Percentiles rank a stretch among this genome's conserved stretches.
Conservation (phyloP, 2,329 filamentous ascomycete species). For the Colletotrichum sp. region DNA sequence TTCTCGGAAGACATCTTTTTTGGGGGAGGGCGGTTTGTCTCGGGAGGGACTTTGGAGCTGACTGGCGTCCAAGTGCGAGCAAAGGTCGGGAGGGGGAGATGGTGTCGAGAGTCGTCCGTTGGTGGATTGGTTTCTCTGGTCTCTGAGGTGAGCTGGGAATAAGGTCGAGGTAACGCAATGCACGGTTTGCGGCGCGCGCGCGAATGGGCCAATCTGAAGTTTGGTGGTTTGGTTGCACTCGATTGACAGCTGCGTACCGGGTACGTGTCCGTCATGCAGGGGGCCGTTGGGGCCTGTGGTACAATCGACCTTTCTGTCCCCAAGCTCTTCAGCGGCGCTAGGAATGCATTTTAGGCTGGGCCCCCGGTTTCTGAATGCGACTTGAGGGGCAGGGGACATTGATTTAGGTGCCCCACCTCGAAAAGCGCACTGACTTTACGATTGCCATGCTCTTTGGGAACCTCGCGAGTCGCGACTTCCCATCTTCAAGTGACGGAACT, state of each 20-base stretch:
- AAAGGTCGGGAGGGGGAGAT: not conserved
- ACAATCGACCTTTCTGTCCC: not conserved
- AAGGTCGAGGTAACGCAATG: constrained; percentile 6
- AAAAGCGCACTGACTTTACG: constrained; percentile 12
- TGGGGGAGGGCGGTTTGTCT: not conserved
- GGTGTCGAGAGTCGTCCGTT: not conserved
- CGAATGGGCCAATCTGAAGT: constrained; percentile 1
- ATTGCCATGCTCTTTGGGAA: not conserved
- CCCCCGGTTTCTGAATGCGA: constrained; percentile 3
- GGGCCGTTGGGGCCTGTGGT: not conserved
- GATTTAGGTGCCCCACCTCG: not conserved
- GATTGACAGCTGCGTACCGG: constrained; percentile 1
- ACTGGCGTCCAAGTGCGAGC: not conserved
- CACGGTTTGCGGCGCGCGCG: not conserved
- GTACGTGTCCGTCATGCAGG: not conserved
- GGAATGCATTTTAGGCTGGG: constrained; percentile 2
- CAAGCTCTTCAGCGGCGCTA: constrained; percentile 8
- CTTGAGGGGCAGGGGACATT: not conserved
- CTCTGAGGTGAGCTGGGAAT: not conserved
- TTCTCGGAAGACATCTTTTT: constrained; percentile 34
- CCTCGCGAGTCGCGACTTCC: not conserved
- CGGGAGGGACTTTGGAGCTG: not conserved
- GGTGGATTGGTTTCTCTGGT: not conserved
- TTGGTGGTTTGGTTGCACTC: not conserved
- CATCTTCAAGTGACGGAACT: not conserved